Conservation (phyloP, 2,329 filamentous ascomycete genomes). For the Aspergillus fumigatiaffinis region DNA sequence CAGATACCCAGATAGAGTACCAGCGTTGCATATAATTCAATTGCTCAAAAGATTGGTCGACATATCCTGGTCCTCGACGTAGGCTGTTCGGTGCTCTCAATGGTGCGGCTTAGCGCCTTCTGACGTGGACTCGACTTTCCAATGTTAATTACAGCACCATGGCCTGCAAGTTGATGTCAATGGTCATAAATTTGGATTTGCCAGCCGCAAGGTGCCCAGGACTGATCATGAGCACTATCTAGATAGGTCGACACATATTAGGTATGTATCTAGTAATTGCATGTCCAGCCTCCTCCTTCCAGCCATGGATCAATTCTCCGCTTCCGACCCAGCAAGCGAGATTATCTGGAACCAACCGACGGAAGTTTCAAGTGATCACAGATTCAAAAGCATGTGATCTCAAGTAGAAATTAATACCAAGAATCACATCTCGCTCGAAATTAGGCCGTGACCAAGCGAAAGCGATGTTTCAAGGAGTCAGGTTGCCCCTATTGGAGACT, state of each 20-base stretch:
- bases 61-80: not conserved
- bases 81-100: not conserved
- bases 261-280: too few species aligned
- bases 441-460: not conserved
- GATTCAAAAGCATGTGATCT: not conserved
- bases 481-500: not conserved
- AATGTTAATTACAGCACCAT: not conserved
- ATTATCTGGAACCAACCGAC: not conserved
- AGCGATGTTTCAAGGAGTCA: not conserved
- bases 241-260: too few species aligned
- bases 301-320: constrained; percentile 3
- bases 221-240: not conserved
- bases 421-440: not conserved
- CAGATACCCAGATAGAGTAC: not conserved
- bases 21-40: not conserved
- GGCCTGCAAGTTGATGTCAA: not conserved
- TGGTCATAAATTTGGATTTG: not conserved
- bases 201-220: not conserved
- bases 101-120: constrained; percentile 11
- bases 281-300: not conserved
- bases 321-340: constrained; percentile 1
- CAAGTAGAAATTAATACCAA: not conserved
- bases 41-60: not conserved
- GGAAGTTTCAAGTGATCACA: not conserved
- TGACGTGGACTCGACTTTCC: not conserved